Conservation (phyloP, 768 basidiomycete species). For the Pleurotus tuoliensis region DNA sequence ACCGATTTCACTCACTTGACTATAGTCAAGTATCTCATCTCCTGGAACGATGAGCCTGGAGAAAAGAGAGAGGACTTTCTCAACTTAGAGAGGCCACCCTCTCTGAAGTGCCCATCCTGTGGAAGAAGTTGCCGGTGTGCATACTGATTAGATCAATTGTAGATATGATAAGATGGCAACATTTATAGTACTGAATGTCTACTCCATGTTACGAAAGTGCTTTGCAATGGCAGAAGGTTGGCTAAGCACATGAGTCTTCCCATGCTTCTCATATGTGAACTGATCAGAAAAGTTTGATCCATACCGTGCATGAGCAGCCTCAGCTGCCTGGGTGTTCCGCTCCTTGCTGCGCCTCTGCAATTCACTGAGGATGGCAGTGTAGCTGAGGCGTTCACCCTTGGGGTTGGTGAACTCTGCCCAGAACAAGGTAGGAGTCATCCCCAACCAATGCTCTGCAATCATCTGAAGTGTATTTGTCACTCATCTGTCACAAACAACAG, state of each 20-base stretch:
- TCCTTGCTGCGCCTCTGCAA: constrained; percentile 4
- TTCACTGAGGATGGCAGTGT: constrained; percentile 11
- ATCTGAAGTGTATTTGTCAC: constrained; percentile 5
- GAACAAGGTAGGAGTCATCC: constrained; percentile 12
- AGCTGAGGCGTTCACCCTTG: constrained; percentile 11
- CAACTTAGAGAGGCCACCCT: constrained; percentile 22
- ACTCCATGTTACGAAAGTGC: not conserved
- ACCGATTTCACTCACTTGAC: constrained; percentile 33
- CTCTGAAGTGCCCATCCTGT: constrained; percentile 21
- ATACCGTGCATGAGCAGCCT: constrained; percentile 11
- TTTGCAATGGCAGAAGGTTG: constrained; percentile 12
- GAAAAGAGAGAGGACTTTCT: constrained; percentile 31
- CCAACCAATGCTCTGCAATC: constrained; percentile 12
- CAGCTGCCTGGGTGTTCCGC: constrained; percentile 8
- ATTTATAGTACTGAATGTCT: not conserved
- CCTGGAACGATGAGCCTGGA: constrained; percentile 34
- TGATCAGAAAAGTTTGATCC: constrained; percentile 8
- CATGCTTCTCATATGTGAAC: constrained; percentile 17
- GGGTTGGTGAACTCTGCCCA: constrained; percentile 13
- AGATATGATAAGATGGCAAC: not conserved
- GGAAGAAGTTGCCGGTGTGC: constrained; percentile 1
- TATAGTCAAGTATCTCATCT: constrained; percentile 39
- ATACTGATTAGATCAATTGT: not conserved
- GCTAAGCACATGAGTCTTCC: constrained; percentile 8
- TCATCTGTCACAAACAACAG: too few species aligned